These are phyloP conservation scores for Solanum bukasovii DNA, from an alignment of 257 asterid genomes.

Conservation along the genomic window DNA sequence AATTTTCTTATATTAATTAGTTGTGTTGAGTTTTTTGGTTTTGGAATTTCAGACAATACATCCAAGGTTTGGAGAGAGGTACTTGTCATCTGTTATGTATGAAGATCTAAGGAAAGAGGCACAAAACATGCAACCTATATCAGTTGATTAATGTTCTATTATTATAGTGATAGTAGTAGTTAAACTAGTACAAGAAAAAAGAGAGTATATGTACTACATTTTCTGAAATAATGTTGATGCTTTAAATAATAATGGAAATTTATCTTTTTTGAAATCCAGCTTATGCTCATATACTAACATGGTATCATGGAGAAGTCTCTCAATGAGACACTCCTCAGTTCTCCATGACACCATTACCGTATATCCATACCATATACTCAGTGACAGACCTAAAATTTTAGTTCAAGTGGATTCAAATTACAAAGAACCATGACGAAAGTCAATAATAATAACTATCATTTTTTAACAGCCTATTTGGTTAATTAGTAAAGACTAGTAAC, in stretches of 20 bases:
- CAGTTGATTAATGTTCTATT: constrained; percentile 42
- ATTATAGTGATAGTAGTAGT: too few relatives aligned
- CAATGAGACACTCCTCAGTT: too few relatives aligned
- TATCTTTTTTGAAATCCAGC: neutral
- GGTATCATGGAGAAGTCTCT: too few relatives aligned
- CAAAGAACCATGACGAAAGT: too few relatives aligned
- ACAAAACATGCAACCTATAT: constrained; percentile 75
- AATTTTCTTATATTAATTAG: neutral
- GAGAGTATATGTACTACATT: neutral
- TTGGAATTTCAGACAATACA: constrained; percentile 54
- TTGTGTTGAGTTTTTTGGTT: neutral
- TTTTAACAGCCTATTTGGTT: too few relatives aligned
- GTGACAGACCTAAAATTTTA: too few relatives aligned
- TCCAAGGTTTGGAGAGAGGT: constrained; percentile 90
- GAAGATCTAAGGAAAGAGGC: constrained; percentile 82
- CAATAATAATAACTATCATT: too few relatives aligned
- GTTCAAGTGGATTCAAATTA: too few relatives aligned
- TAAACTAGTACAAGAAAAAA: neutral
- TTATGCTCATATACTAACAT: neutral
- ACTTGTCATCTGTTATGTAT: constrained; percentile 78
- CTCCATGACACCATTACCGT: too few relatives aligned
- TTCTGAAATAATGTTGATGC: neutral
- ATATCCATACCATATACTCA: too few relatives aligned
- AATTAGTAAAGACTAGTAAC: too few relatives aligned
- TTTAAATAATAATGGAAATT: neutral